A percentile compares a stretch with the other conserved stretches of the same genome.
These are phyloP conservation scores for Prunus yedoensis DNA, from an alignment of 331 rosid genomes.

Conservation along the genomic window DNA sequence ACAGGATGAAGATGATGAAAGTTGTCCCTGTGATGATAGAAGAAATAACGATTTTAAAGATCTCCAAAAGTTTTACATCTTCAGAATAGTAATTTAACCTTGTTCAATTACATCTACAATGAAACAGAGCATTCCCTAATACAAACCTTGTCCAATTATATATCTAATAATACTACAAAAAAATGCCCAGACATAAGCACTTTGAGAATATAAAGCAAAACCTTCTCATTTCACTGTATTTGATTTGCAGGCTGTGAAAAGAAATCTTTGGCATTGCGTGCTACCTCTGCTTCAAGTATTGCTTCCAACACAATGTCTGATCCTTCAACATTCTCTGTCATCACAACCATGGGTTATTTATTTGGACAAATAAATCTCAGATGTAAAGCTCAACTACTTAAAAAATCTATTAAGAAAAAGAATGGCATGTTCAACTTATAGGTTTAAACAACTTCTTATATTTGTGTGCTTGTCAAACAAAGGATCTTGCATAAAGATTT, in stretches of 20 bases:
- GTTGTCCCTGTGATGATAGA: neutral
- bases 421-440: neutral
- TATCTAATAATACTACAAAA: neutral
- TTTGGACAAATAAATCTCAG: neutral
- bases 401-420: neutral
- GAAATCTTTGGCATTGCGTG: slow-evolving; percentile 74
- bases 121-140: neutral
- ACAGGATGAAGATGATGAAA: too few relatives aligned
- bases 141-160: neutral
- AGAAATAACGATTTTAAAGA: neutral
- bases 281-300: slow-evolving; percentile 44
- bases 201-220: neutral
- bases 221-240: slow-evolving; percentile 18
- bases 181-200: neutral
- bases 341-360: slow-evolving; percentile 18
- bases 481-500: neutral
- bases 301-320: slow-evolving; percentile 72
- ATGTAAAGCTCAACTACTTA: neutral
- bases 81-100: too few relatives aligned
- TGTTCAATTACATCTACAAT: neutral
- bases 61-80: neutral
- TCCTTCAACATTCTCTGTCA: slow-evolving; percentile 45
- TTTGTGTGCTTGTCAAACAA: neutral
- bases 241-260: slow-evolving; percentile 54
- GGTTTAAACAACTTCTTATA: neutral